Conservation (phyloP, 768 basidiomycete genomes). For the Fomitopsis pulvina region DNA sequence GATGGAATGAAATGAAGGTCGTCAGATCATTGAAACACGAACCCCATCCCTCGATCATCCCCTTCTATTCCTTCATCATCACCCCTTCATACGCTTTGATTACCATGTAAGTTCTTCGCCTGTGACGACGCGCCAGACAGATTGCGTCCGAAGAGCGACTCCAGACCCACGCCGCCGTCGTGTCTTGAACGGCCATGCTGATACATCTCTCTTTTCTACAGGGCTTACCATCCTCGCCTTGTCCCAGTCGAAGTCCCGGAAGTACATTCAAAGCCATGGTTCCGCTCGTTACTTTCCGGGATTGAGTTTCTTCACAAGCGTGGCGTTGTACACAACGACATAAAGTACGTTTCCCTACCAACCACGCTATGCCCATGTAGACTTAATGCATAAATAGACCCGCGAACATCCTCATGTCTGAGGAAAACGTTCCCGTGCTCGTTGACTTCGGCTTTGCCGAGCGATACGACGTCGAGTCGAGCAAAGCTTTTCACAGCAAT, state of each 20-base stretch:
- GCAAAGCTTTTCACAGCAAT: conserved; percentile 73
- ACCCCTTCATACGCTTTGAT: conserved; percentile 87
- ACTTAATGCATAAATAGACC: conserved; percentile 42
- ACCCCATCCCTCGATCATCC: conserved; percentile 87
- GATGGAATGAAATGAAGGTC: conserved; percentile 99
- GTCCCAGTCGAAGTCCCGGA: conserved; percentile 88
- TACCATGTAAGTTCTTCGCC: conserved; percentile 62
- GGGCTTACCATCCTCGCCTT: conserved; percentile 82
- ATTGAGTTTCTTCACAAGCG: conserved; percentile 79
- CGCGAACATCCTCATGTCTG: conserved; percentile 86
- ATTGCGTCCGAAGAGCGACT: neutral
- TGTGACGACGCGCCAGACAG: neutral
- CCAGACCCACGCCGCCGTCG: neutral
- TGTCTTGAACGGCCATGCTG: neutral
- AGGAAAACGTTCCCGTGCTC: conserved; percentile 74
- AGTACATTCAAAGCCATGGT: conserved; percentile 71
- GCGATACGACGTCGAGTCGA: conserved; percentile 59
- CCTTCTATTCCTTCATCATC: conserved; percentile 91
- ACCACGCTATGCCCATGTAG: neutral
- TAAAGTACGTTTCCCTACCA: conserved; percentile 57
- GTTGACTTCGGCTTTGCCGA: conserved; percentile 98
- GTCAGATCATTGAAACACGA: conserved; percentile 78
- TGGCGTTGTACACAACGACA: conserved; percentile 89
- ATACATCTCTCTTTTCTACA: conserved; percentile 22
- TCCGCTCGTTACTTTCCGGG: conserved; percentile 72